These are phyloP conservation scores for Abelmoschus esculentus DNA, from an alignment of 345 rosid genomes.

Conservation along the genomic window DNA sequence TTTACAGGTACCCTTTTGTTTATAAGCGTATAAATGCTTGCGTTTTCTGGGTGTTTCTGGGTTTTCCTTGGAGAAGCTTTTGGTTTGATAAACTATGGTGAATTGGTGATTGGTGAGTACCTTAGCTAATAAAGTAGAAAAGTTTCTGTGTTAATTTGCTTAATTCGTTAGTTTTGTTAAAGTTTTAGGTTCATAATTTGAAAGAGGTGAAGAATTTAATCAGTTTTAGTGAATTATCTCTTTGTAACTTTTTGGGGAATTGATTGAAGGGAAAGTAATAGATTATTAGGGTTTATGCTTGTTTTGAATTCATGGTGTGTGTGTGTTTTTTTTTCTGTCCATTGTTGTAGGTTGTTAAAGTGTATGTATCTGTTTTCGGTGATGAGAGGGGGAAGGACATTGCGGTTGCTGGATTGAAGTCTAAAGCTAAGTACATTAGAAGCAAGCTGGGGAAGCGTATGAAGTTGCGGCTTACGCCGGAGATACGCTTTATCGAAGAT, in stretches of 20 bases:
- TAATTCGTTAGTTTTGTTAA: neutral
- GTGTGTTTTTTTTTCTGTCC: neutral
- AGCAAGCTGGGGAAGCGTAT: slow-evolving; percentile 73
- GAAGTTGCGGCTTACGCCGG: slow-evolving; percentile 86
- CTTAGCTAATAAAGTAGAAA: neutral
- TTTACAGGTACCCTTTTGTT: slow-evolving; percentile 47
- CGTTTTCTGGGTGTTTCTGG: too few relatives aligned
- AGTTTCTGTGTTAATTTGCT: neutral
- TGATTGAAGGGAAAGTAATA: neutral
- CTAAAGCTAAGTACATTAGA: slow-evolving; percentile 78
- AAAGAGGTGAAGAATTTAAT: neutral
- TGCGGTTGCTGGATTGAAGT: slow-evolving; percentile 75
- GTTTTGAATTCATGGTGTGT: neutral
- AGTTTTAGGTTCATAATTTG: neutral
- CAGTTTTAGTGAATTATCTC: neutral
- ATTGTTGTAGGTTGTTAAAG: slow-evolving; percentile 70
- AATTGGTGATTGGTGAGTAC: neutral
- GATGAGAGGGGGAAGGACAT: slow-evolving; percentile 92
- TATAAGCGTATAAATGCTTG: too few relatives aligned
- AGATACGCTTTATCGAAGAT: slow-evolving; percentile 80
- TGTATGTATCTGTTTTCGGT: slow-evolving; percentile 87
- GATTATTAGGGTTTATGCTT: neutral
- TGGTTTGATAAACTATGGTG: neutral
- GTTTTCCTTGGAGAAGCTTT: neutral
- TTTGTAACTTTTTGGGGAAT: neutral